These are phyloP conservation scores for Starmerella apis DNA, from an alignment of 805 yeast genomes.

Conservation along the genomic window DNA sequence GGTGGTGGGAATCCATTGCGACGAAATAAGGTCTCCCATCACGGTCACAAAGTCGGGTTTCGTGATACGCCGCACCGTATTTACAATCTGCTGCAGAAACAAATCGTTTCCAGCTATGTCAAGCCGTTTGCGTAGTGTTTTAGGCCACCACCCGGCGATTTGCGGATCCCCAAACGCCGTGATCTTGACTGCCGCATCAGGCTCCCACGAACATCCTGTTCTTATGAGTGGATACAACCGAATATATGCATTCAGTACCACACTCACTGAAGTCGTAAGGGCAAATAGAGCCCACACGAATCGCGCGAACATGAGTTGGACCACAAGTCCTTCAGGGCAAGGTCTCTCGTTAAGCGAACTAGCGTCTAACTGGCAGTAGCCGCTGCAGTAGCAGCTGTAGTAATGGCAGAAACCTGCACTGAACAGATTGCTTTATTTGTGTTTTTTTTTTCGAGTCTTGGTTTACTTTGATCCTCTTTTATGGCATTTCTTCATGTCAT, in stretches of 20 bases:
- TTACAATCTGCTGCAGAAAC: constrained; percentile 74
- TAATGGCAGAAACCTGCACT: no score
- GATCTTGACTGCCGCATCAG: constrained; percentile 43
- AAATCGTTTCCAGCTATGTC: constrained; percentile 87
- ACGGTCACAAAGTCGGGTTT: constrained; percentile 75
- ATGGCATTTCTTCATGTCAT: no score
- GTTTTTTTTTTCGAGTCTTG: no score
- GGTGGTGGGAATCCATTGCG: constrained; percentile 87
- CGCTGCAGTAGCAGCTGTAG: no score
- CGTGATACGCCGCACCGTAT: constrained; percentile 50
- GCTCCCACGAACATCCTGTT: constrained; percentile 26
- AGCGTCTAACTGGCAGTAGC: no score
- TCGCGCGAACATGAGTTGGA: background rate
- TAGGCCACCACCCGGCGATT: constrained; percentile 53
- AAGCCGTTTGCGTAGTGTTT: constrained; percentile 49
- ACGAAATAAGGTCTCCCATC: constrained; percentile 84
- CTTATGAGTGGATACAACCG: constrained; percentile 45
- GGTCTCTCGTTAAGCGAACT: background rate
- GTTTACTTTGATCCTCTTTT: no score
- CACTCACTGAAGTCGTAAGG: background rate
- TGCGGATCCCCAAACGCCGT: constrained; percentile 94
- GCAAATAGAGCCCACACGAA: background rate
- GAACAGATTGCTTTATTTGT: no score
- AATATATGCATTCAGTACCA: constrained; percentile 47
- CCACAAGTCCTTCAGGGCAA: constrained; percentile 5